phyloP scores from a whole-genome alignment of 257 asterid genomes.

The Solanum chiquidenum region DNA sequence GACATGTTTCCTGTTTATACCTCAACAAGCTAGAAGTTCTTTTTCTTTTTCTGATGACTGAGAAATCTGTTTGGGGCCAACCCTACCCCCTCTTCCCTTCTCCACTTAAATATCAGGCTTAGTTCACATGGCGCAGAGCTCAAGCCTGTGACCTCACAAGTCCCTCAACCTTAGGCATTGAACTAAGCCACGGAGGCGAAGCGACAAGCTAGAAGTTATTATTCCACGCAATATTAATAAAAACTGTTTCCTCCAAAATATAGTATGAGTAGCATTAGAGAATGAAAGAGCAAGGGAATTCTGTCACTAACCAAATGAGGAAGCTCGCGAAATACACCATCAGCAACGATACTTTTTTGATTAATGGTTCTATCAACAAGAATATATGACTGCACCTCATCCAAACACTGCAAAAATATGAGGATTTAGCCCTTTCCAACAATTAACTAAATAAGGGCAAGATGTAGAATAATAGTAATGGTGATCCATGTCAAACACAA shows the following conservation, averaged over 20 bases:
- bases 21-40: background rate
- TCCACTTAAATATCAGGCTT: background rate
- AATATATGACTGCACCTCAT: conserved; percentile 91
- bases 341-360: conserved; percentile 16
- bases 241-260: background rate
- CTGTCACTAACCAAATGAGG: conserved; percentile 52
- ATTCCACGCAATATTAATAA: background rate
- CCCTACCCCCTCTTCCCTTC: background rate
- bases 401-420: conserved; percentile 49
- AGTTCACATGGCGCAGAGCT: background rate
- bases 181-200: background rate
- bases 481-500: background rate
- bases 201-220: background rate
- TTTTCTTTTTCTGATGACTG: background rate
- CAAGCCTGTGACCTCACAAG: background rate
- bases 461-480: background rate
- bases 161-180: background rate
- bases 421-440: background rate
- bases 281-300: conserved; percentile 1
- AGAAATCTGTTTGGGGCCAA: background rate
- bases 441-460: background rate
- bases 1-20: background rate
- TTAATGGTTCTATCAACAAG: conserved; percentile 57
- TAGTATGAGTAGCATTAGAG: background rate
- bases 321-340: conserved; percentile 24